Evolutionary conservation across 768 basidiomycete genomes (phyloP).

Genomic region (Chalciporus pseudorubinellus): DNA sequence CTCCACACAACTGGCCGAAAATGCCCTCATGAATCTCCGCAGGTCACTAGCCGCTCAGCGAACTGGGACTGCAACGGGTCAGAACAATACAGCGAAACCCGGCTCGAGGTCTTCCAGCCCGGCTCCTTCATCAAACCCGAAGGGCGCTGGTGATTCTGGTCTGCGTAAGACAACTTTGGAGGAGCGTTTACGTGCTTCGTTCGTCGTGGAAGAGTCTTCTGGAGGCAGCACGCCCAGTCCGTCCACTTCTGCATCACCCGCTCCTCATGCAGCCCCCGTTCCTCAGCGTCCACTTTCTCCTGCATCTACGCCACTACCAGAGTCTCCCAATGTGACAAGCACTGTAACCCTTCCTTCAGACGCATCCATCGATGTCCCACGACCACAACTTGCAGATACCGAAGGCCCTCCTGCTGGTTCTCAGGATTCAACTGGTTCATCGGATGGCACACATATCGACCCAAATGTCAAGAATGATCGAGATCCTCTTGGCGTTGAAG

Average conservation of each 20-base stretch:
- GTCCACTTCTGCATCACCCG: constrained; percentile 44
- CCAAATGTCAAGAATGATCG: neutral
- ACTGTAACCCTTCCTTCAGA: neutral
- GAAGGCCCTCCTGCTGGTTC: neutral
- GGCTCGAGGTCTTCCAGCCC: constrained; percentile 27
- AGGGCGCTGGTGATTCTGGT: constrained; percentile 19
- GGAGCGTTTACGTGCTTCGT: constrained; percentile 69
- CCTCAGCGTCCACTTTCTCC: constrained; percentile 41
- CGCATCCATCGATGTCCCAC: neutral
- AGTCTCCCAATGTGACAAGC: constrained; percentile 30
- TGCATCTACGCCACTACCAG: constrained; percentile 43
- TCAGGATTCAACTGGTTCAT: neutral
- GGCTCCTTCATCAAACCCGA: constrained; percentile 19
- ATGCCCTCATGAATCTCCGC: constrained; percentile 56
- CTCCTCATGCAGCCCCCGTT: constrained; percentile 25
- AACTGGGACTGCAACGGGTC: constrained; percentile 38
- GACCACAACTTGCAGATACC: neutral
- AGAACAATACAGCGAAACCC: constrained; percentile 11
- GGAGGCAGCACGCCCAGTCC: constrained; percentile 39
- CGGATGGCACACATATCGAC: neutral
- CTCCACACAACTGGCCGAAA: constrained; percentile 58
- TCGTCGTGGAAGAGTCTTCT: constrained; percentile 56
- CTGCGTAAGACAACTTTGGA: constrained; percentile 62
- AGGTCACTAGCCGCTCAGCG: constrained; percentile 61
- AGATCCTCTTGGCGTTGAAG: neutral